Conservation (phyloP, 2,329 filamentous ascomycete species). For the Pseudopyrenochaeta lycopersici region DNA sequence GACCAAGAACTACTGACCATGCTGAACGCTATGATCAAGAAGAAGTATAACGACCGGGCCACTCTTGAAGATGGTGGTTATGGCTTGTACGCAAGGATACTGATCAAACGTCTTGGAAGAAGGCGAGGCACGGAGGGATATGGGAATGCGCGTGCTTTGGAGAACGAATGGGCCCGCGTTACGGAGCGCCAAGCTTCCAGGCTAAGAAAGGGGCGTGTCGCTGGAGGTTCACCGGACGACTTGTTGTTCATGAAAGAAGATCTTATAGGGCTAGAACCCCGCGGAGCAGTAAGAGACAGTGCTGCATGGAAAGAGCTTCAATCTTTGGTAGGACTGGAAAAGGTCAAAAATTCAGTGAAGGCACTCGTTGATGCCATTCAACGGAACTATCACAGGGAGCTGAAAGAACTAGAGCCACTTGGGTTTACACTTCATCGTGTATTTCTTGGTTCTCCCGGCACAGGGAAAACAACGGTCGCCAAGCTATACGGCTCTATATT, state of each 20-base stretch:
- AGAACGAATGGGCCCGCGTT: constrained; percentile 68
- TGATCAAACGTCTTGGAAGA: constrained; percentile 67
- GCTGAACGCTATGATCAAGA: constrained; percentile 62
- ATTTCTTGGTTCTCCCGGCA: constrained; percentile 77
- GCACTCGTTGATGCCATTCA: constrained; percentile 67
- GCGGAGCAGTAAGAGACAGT: constrained; percentile 60
- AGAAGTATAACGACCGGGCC: constrained; percentile 65
- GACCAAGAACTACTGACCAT: constrained; percentile 72
- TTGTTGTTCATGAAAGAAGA: constrained; percentile 71
- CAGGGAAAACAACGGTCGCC: constrained; percentile 79
- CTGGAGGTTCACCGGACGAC: constrained; percentile 61
- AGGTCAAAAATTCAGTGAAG: constrained; percentile 70
- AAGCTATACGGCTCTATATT: constrained; percentile 76
- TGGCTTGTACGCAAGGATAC: constrained; percentile 72
- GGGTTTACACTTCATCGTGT: constrained; percentile 72
- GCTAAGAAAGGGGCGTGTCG: constrained; percentile 58
- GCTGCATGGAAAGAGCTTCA: constrained; percentile 68
- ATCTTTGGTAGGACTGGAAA: constrained; percentile 64
- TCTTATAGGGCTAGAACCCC: constrained; percentile 74
- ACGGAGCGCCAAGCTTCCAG: constrained; percentile 67
- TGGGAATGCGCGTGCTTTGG: constrained; percentile 74
- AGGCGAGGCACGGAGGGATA: constrained; percentile 73
- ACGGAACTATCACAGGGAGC: constrained; percentile 72
- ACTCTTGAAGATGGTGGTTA: constrained; percentile 64
- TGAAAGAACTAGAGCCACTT: constrained; percentile 67